Conservation (phyloP, 306 rosid species). For the Sindora glabra region DNA sequence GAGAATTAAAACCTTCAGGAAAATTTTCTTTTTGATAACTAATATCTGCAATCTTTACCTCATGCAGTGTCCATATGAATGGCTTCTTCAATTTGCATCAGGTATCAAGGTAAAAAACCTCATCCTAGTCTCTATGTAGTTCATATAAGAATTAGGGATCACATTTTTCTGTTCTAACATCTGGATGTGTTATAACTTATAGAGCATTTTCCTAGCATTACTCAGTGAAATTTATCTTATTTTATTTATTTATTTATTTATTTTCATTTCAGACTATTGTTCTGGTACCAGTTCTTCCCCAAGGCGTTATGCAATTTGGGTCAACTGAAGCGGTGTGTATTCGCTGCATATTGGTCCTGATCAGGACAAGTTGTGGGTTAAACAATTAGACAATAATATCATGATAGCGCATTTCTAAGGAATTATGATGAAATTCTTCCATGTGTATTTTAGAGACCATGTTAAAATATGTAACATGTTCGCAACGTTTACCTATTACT, state of each 20-base stretch:
- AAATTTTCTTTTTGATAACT: constrained; percentile 15
- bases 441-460: no score
- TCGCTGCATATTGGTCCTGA: constrained; percentile 17
- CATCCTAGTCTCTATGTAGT: background rate
- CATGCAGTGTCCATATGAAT: constrained; percentile 65
- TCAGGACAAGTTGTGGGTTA: background rate
- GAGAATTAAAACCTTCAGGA: background rate
- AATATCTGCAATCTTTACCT: constrained; percentile 14
- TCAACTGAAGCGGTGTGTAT: constrained; percentile 63
- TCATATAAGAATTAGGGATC: background rate
- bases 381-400: background rate
- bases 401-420: background rate
- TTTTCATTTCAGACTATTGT: constrained; percentile 75
- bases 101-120: constrained; percentile 68
- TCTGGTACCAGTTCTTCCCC: constrained; percentile 76
- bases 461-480: no score
- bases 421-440: background rate
- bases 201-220: background rate
- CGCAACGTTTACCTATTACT: no score
- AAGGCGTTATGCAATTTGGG: constrained; percentile 87
- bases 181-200: background rate
- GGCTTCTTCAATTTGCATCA: constrained; percentile 74
- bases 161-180: constrained; percentile 1
- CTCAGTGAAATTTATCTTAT: no score
- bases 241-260: no score